These are phyloP conservation scores for Hura crepitans DNA, from an alignment of 441 rosid genomes.

Conservation along the genomic window DNA sequence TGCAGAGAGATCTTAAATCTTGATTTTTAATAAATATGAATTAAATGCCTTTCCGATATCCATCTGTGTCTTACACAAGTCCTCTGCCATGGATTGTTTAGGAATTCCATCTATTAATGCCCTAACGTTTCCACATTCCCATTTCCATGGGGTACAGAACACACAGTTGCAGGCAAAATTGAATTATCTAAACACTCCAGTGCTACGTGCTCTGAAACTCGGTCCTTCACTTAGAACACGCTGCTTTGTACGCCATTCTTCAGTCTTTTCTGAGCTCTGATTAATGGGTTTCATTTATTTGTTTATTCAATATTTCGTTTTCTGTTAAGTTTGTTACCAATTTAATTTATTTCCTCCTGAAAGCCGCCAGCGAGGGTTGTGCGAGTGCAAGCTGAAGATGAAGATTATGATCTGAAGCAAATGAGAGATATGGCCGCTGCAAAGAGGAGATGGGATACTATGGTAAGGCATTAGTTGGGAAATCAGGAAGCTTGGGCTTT, in stretches of 20 bases:
- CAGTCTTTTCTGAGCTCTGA: conserved; percentile 17
- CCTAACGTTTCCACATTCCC: conserved; percentile 29
- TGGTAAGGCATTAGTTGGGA: conserved; percentile 40
- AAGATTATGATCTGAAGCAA: conserved; percentile 79
- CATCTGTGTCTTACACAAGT: neutral
- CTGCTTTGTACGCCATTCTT: conserved; percentile 36
- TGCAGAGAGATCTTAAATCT: too few relatives aligned
- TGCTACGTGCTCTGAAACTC: conserved; percentile 24
- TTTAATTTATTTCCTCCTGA: neutral
- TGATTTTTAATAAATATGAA: too few relatives aligned
- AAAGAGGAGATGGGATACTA: conserved; percentile 85
- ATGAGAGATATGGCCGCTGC: conserved; percentile 91
- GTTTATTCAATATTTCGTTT: neutral
- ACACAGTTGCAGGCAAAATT: conserved; percentile 25
- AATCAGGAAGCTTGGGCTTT: neutral
- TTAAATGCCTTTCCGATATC: neutral
- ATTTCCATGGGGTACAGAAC: conserved; percentile 26
- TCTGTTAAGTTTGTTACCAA: neutral
- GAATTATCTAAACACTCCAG: conserved; percentile 26
- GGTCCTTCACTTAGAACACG: conserved; percentile 22
- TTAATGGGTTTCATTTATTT: conserved; percentile 15
- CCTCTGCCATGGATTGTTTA: conserved; percentile 44
- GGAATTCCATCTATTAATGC: conserved; percentile 46
- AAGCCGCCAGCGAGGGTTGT: conserved; percentile 34
- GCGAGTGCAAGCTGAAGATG: conserved; percentile 57